Percentiles rank a stretch among this genome's conserved stretches.
Conservation (phyloP, 2,329 filamentous ascomycete genomes). For the Triangularia setosa region DNA sequence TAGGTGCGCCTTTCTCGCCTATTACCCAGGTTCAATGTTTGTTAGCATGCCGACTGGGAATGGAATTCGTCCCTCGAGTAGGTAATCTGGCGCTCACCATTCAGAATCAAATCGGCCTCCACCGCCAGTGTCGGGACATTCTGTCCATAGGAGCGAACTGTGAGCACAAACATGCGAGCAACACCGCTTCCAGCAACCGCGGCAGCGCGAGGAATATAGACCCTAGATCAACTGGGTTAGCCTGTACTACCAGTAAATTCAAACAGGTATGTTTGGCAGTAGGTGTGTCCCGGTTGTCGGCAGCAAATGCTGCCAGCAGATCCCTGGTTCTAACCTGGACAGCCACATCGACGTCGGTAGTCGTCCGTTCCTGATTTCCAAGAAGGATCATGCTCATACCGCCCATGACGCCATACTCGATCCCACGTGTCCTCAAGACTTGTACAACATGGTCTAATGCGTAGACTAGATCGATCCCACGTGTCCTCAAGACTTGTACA, state of each 20-base stretch:
- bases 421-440: not conserved
- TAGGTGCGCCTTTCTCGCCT: not conserved
- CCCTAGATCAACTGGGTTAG: not conserved
- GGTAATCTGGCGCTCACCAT: not conserved
- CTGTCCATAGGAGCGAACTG: not conserved
- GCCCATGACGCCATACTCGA: not conserved
- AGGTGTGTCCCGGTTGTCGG: not conserved
- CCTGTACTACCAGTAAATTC: not conserved
- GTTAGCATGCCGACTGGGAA: not conserved
- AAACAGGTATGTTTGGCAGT: not conserved
- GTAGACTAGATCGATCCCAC: not conserved
- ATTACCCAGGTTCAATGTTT: not conserved
- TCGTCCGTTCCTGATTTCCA: not conserved
- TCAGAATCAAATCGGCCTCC: not conserved
- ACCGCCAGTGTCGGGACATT: not conserved
- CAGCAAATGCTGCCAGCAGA: not conserved
- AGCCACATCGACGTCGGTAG: not conserved
- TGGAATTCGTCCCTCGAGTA: not conserved
- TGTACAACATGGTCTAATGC: not conserved
- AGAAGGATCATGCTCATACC: constrained; percentile 2
- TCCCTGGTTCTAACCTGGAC: not conserved
- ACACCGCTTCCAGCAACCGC: not conserved
- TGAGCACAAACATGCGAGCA: not conserved
- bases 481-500: not conserved
- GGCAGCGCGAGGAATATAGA: not conserved